A percentile compares a stretch with the other conserved stretches of the same genome.
These are phyloP conservation scores for Viscum album DNA, from an alignment of 177 flowering plant species.

Conservation along the genomic window DNA sequence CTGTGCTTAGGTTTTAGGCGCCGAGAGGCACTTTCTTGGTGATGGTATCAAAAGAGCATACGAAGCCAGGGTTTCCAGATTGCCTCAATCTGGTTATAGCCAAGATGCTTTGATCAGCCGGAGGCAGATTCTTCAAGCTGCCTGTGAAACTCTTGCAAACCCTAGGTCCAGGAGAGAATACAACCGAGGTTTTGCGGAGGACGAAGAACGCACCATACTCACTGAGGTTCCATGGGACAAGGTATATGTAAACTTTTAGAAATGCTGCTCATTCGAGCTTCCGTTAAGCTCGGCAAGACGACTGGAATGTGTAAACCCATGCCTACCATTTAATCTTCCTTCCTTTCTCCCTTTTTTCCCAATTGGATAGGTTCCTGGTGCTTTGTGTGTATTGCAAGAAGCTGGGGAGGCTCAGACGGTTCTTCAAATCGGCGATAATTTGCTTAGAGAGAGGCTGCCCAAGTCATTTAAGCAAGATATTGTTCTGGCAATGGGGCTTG, in stretches of 20 bases:
- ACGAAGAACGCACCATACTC: conserved; percentile 47
- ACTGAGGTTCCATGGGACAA: conserved; percentile 89
- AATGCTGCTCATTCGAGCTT: no score
- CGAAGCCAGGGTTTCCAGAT: conserved; percentile 70
- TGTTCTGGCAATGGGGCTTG: conserved; percentile 75
- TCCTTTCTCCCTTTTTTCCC: no score
- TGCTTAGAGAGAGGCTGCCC: conserved; percentile 65
- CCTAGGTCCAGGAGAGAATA: conserved; percentile 57
- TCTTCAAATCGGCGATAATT: conserved; percentile 49
- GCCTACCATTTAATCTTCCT: no score
- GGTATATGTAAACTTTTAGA: conserved; percentile 19
- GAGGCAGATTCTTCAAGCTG: conserved; percentile 78
- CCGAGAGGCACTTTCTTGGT: conserved; percentile 71
- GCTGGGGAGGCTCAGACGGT: conserved; percentile 68
- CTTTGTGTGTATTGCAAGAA: conserved; percentile 77
- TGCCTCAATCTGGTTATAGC: conserved; percentile 76
- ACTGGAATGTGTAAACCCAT: no score
- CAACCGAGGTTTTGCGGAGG: conserved; percentile 58
- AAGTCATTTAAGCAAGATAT: conserved; percentile 84
- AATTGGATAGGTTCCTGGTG: conserved; percentile 96
- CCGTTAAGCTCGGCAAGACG: no score
- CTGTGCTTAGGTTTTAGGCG: conserved; percentile 41
- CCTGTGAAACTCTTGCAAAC: conserved; percentile 70
- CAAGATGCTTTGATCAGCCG: conserved; percentile 62
- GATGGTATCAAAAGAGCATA: conserved; percentile 78